Evolutionary conservation across 2,329 filamentous ascomycete genomes (phyloP).

Genomic region (Acephala macrosclerotiorum): DNA sequence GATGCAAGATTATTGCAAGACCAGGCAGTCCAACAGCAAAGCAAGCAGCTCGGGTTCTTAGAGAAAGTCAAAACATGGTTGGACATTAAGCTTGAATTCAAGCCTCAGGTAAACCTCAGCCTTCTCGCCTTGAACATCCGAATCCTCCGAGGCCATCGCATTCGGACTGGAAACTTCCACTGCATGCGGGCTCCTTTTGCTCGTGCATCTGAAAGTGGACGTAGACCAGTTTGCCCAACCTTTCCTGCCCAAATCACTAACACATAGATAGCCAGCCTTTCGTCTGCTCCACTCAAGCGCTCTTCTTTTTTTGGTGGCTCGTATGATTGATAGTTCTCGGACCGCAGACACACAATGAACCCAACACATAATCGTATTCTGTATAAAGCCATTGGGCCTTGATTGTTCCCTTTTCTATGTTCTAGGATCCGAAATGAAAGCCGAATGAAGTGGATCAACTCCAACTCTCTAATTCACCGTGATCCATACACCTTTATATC

Average conservation of each 20-base stretch:
- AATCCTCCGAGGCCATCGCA: neutral
- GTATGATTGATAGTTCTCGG: too few species aligned
- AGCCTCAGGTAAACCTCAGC: neutral
- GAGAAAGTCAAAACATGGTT: neutral
- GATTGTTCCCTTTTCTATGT: too few species aligned
- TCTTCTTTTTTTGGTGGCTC: too few species aligned
- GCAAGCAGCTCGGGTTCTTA: neutral
- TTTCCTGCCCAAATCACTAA: too few species aligned
- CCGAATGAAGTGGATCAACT: neutral
- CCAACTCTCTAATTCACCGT: neutral
- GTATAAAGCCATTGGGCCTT: too few species aligned
- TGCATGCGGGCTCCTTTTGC: neutral
- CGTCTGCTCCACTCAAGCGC: too few species aligned
- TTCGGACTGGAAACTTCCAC: neutral
- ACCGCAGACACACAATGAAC: too few species aligned
- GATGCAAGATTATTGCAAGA: neutral
- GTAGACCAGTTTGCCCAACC: too few species aligned
- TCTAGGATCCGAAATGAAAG: neutral
- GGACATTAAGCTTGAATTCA: neutral
- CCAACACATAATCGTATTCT: too few species aligned
- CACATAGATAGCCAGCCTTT: too few species aligned
- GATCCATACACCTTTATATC: neutral
- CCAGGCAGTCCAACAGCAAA: neutral
- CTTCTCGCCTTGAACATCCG: neutral
- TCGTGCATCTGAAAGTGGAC: too few species aligned